Evolutionary conservation across 257 asterid genomes (phyloP), one percentile per base, ranked within the genome.

Genomic region (Cruciata laevipes): DNA sequence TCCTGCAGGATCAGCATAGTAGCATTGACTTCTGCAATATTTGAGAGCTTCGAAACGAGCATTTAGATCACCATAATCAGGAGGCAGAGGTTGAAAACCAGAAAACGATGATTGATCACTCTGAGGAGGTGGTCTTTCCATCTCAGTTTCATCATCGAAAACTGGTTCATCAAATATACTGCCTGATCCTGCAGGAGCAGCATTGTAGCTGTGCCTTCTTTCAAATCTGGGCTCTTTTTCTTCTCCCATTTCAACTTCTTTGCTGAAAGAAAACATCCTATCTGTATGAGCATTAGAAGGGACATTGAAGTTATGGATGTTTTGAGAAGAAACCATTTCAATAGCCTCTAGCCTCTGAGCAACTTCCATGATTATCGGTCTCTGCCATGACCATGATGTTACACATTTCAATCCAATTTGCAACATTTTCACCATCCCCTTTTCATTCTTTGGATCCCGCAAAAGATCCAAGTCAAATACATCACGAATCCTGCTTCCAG

Each of bases 401-500:
- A 87, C 95, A 58, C 96, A 87, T 3, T 90, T 68, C 87, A 89
- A 78, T 0, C 84, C 93, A 63, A 89, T 85, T 76, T 85, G 96
- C 37, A 89, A 63, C 83, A 87, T 76, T 79, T 82, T 95, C 56
- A 89, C 91, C 75, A 89, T 60, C 52, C 87, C 93, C 31, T 85
- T 95, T 81, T 89, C 96, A n/a, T 87, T 89, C n/a, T 85, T 83
- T 0, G 94, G 88, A 74, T 63, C 78, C 84, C 84, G 83, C n/a
- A 87, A 61, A 30, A 89, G 76, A 74, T 85, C 89, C 40, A 85
- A 63, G 32, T 89, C 95, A 21, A 89, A 87, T 56, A 84, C 96
- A 69, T 89, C 96, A 0, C 87, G 95, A 0, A 95, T 84, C 91
- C 96, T 85, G 76, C 85, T 93, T 72, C 86, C 96, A 23, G 93